A percentile compares a stretch with the other conserved stretches of the same genome.
Conservation (phyloP, 1,139 yeast genomes). For the Blastobotrys arbuscula region DNA sequence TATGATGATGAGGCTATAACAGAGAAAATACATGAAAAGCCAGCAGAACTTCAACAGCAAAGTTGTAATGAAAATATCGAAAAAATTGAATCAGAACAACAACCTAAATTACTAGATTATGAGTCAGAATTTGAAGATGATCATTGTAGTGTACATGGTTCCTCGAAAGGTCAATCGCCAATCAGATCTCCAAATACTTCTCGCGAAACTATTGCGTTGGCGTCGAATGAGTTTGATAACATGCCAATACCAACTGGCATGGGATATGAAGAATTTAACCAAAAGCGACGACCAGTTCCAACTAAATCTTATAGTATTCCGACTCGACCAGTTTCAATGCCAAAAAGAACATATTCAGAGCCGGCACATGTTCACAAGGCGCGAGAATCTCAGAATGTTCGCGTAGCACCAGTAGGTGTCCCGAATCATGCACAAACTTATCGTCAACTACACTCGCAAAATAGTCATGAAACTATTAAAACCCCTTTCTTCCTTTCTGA, state of each 20-base stretch:
- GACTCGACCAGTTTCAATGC: not conserved
- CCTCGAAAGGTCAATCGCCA: not conserved
- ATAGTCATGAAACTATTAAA: not conserved
- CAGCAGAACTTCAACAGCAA: not conserved
- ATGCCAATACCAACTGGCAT: not conserved
- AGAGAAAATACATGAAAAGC: not conserved
- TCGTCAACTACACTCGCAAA: not conserved
- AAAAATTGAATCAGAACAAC: not conserved
- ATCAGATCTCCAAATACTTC: not conserved
- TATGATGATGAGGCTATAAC: not conserved
- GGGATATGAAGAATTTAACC: not conserved
- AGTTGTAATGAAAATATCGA: not conserved
- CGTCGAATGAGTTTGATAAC: too few species aligned
- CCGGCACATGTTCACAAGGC: not conserved
- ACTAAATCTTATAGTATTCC: not conserved
- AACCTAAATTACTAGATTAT: not conserved
- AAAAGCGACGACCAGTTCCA: not conserved
- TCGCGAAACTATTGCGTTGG: not conserved
- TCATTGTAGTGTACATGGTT: not conserved
- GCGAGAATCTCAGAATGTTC: not conserved
- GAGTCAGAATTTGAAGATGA: not conserved
- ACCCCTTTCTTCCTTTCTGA: conserved; percentile 9
- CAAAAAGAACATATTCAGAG: not conserved
- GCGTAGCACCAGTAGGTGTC: not conserved
- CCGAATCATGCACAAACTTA: too few species aligned